Base-by-base conservation (phyloP, 78 protist species). In the Polysphondylium violaceum region DNA sequence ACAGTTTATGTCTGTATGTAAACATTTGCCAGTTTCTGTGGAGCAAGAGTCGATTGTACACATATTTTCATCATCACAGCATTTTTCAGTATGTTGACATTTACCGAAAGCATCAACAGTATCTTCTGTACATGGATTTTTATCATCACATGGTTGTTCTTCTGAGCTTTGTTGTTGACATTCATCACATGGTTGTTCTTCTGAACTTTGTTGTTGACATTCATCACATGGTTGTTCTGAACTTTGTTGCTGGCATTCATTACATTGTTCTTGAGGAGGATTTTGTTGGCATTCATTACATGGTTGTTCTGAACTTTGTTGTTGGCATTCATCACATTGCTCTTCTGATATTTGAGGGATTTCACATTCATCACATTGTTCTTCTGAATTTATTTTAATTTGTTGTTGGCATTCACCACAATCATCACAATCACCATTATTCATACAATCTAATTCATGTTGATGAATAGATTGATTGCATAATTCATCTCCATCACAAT, bases 31-130 rank as follows among this genome's bases (percentile, higher is more conserved):
- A 53, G 59, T 53, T 53, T 53, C n/a, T 9, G 5, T 53, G 16
- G 59, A 53, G 21, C 59, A 53, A 0, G 59, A 53, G 11, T 53
- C 59, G 9, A 23, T 53, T 27, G 90, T 83, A 60, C 90, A 83
- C 14, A 14, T 14, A 58, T 83, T 74, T n/a, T 17, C n/a, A 60
- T 83, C 90, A 63, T 83, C 65, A 25, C 92, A 86, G 51, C 33
- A n/a, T 23, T 53, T 12, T 60, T n/a, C n/a, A n/a, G n/a, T n/a
- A n/a, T n/a, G n/a, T n/a, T n/a, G n/a, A n/a, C n/a, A n/a, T n/a
- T n/a, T n/a, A n/a, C n/a, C n/a, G n/a, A n/a, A n/a, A n/a, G n/a
- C n/a, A n/a, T n/a, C n/a, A n/a, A n/a, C n/a, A n/a, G n/a, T n/a
- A n/a, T n/a, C n/a, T n/a, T n/a, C n/a, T n/a, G n/a, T n/a, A n/a